phyloP scores from a whole-genome alignment of 345 rosid species.

The Populus tremula region DNA sequence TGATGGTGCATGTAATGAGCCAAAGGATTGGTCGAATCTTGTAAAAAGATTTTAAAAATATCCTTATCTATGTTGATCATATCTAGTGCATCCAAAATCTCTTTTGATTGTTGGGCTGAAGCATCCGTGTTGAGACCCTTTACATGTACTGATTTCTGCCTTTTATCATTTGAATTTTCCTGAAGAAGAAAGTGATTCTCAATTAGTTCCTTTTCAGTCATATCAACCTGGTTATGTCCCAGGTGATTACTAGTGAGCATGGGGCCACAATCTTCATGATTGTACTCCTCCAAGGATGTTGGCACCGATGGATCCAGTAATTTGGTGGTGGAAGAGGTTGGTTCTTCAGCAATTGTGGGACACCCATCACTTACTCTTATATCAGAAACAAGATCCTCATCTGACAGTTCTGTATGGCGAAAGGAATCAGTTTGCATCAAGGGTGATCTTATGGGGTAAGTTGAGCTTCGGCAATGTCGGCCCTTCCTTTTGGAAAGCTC shows the following conservation, averaged over 20 bases:
- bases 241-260: not conserved
- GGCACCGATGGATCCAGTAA: slow-evolving; percentile 24
- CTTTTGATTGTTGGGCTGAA: slow-evolving; percentile 35
- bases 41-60: slow-evolving; percentile 41
- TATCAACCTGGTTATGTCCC: slow-evolving; percentile 16
- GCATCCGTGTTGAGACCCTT: slow-evolving; percentile 26
- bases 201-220: slow-evolving; percentile 27
- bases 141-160: slow-evolving; percentile 24
- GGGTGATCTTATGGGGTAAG: slow-evolving; percentile 39
- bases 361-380: slow-evolving; percentile 14
- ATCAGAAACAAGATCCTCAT: slow-evolving; percentile 18
- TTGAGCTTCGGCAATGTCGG: slow-evolving; percentile 45
- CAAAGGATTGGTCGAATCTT: slow-evolving; percentile 54
- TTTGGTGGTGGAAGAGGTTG: slow-evolving; percentile 23
- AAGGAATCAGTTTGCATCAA: slow-evolving; percentile 24
- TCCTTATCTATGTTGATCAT: slow-evolving; percentile 54
- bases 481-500: slow-evolving; percentile 58
- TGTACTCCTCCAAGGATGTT: slow-evolving; percentile 30
- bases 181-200: slow-evolving; percentile 20
- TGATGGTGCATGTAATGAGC: slow-evolving; percentile 47
- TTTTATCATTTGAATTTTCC: slow-evolving; percentile 14
- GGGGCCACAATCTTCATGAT: slow-evolving; percentile 19
- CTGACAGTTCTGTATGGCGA: slow-evolving; percentile 23
- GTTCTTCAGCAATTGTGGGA: slow-evolving; percentile 11
- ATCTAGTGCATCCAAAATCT: slow-evolving; percentile 49